A percentile compares a stretch with the other conserved stretches of the same genome.
These are phyloP conservation scores for Silene coronaria DNA, from an alignment of 179 eudicot genomes.

Conservation along the genomic window DNA sequence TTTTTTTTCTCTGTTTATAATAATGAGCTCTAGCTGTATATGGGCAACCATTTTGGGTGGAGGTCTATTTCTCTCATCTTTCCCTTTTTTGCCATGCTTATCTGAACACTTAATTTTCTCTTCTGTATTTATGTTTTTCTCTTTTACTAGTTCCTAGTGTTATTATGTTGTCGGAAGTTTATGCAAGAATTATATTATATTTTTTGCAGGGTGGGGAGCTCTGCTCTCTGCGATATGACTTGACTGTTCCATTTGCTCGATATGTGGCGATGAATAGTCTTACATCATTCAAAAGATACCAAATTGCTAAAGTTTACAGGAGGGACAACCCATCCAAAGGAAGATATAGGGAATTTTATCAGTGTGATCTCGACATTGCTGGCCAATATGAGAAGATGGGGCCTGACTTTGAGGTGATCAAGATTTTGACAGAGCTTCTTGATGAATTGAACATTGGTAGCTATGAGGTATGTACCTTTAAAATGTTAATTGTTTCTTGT, in stretches of 20 bases:
- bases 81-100: neutral
- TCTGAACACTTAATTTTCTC: no score
- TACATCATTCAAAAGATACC: constrained; percentile 85
- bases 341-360: constrained; percentile 95
- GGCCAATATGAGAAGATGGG: constrained; percentile 85
- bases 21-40: neutral
- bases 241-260: constrained; percentile 96
- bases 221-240: constrained; percentile 88
- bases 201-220: constrained; percentile 86
- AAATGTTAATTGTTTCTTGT: neutral
- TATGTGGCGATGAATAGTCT: constrained; percentile 87
- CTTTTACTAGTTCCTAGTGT: neutral
- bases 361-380: constrained; percentile 94
- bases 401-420: constrained; percentile 86
- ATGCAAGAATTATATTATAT: neutral
- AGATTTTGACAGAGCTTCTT: constrained; percentile 84
- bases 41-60: neutral
- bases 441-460: constrained; percentile 79
- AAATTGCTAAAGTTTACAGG: constrained; percentile 91
- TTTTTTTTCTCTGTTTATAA: neutral
- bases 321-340: constrained; percentile 98
- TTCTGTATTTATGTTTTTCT: no score
- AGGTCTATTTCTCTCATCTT: neutral
- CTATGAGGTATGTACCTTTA: constrained; percentile 73
- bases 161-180: constrained; percentile 1